Conservation (phyloP, 2,329 filamentous ascomycete species). For the Gyromitra esculenta region DNA sequence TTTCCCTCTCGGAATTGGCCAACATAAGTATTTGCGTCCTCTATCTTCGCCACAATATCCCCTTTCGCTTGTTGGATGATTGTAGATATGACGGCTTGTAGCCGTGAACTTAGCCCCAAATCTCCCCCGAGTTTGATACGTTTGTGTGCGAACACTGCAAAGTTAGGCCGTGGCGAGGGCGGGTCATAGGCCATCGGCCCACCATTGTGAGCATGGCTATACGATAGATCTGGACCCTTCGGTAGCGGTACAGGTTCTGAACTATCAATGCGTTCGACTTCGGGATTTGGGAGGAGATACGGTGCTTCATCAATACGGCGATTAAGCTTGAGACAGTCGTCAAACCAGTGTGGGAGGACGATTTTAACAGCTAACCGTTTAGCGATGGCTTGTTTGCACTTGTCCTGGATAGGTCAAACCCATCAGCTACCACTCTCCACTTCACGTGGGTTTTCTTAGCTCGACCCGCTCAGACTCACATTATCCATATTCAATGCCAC, state of each 20-base stretch:
- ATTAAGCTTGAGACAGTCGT: conserved; percentile 92
- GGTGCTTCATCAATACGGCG: conserved; percentile 89
- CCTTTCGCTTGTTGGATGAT: conserved; percentile 79
- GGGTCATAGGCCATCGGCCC: conserved; percentile 61
- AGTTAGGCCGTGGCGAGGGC: conserved; percentile 64
- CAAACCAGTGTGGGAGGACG: conserved; percentile 96
- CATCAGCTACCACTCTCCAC: background rate
- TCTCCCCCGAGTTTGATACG: conserved; percentile 80
- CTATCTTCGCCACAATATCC: conserved; percentile 70
- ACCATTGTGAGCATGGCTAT: conserved; percentile 60
- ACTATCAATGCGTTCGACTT: conserved; percentile 73
- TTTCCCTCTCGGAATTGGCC: conserved; percentile 85
- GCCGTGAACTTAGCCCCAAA: conserved; percentile 73
- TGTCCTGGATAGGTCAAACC: conserved; percentile 51
- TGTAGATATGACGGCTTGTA: conserved; percentile 73
- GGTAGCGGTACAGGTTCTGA: conserved; percentile 73
- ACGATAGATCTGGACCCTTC: conserved; percentile 60
- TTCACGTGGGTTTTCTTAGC: conserved; percentile 61
- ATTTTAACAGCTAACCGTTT: conserved; percentile 80
- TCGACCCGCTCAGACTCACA: conserved; percentile 47
- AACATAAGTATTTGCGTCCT: conserved; percentile 81
- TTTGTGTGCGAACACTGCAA: conserved; percentile 80
- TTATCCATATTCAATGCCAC: conserved; percentile 78
- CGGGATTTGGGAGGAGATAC: conserved; percentile 85
- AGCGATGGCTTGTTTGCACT: conserved; percentile 68